Evolutionary conservation across 495 filamentous ascomycete genomes (phyloP).

Genomic region (Penicillium manginii): DNA sequence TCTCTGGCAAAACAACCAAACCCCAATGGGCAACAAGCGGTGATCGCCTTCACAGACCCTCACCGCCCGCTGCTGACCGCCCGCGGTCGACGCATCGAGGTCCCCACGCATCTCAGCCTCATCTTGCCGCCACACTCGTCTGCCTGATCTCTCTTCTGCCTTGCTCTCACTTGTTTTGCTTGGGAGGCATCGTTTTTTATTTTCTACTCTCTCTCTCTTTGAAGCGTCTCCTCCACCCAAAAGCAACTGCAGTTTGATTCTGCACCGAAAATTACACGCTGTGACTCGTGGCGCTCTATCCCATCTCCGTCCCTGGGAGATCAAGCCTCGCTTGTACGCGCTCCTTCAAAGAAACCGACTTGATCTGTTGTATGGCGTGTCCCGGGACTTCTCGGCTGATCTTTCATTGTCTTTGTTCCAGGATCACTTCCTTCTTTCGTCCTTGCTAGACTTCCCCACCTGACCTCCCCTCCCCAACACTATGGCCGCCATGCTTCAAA

Average conservation of each 20-base stretch:
- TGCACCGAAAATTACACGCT: neutral
- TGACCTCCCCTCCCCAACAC: constrained; percentile 27
- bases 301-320: constrained; percentile 9
- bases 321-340: constrained; percentile 8
- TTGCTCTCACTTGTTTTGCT: neutral
- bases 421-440: constrained; percentile 6
- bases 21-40: neutral
- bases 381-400: too few relatives aligned
- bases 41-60: neutral
- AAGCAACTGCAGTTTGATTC: neutral
- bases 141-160: constrained; percentile 1
- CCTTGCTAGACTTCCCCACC: neutral
- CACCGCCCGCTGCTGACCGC: neutral
- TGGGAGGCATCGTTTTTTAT: neutral
- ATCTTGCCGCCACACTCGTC: constrained; percentile 6
- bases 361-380: neutral
- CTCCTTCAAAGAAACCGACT: neutral
- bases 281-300: constrained; percentile 29
- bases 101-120: constrained; percentile 6
- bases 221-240: neutral
- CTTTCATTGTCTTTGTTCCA: neutral
- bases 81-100: neutral
- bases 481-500: constrained; percentile 46
- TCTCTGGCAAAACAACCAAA: neutral
- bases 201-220: neutral